phyloP scores from a whole-genome alignment of 768 basidiomycete species.

The Boletus barrowsii region DNA sequence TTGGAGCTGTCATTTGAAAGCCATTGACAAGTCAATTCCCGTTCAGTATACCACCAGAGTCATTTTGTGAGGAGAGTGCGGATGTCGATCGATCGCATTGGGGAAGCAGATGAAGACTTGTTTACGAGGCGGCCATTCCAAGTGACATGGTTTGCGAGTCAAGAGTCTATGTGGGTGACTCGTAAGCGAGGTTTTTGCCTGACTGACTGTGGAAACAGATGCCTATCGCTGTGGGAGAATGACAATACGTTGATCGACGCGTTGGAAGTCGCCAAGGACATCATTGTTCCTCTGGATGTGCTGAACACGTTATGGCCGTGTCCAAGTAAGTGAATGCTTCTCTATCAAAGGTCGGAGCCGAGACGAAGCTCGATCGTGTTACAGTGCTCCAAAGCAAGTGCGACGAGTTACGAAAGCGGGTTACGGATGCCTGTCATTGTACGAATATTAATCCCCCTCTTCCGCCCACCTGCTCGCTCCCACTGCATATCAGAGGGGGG shows the following conservation, averaged over 20 bases:
- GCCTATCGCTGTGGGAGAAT: conserved; percentile 62
- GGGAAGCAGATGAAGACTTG: conserved; percentile 49
- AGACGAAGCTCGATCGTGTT: conserved; percentile 8
- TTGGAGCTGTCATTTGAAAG: not conserved
- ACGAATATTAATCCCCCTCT: conserved; percentile 42
- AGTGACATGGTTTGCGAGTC: conserved; percentile 68
- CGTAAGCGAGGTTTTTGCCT: not conserved
- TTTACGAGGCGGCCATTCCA: conserved; percentile 69
- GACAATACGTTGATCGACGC: conserved; percentile 57
- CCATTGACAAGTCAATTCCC: conserved; percentile 2
- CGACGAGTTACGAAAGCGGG: conserved; percentile 46
- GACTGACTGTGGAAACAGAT: conserved; percentile 37
- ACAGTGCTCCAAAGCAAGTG: conserved; percentile 48
- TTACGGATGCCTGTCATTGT: conserved; percentile 46
- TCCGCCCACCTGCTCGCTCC: conserved; percentile 38
- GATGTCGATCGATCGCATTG: conserved; percentile 49
- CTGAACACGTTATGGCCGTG: conserved; percentile 72
- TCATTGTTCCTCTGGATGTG: conserved; percentile 61
- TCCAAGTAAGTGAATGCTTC: conserved; percentile 35
- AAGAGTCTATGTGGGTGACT: conserved; percentile 54
- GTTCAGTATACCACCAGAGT: conserved; percentile 63
- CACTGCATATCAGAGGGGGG: conserved; percentile 31
- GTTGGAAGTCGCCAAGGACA: conserved; percentile 62
- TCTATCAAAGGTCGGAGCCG: conserved; percentile 1
- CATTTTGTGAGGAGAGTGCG: conserved; percentile 63